A percentile compares a stretch with the other conserved stretches of the same genome.
Conservation (phyloP, 2,329 filamentous ascomycete species). For the Colletotrichum melonis region DNA sequence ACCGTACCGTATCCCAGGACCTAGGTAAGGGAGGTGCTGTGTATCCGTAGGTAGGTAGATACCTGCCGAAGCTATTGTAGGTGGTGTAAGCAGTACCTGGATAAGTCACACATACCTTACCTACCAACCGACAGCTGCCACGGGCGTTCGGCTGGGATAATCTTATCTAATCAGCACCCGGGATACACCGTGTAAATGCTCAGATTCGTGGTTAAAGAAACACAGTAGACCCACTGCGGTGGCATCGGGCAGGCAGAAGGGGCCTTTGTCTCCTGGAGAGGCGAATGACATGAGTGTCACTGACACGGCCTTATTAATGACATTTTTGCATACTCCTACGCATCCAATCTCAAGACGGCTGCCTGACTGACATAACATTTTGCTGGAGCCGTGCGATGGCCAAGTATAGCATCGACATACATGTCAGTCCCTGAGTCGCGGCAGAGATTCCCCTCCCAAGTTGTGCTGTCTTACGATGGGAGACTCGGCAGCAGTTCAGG, state of each 20-base stretch:
- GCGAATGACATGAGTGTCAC: conserved; percentile 1
- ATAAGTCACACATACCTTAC: too few species aligned
- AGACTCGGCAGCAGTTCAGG: conserved; percentile 38
- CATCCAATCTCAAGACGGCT: neutral
- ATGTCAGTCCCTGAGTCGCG: conserved; percentile 18
- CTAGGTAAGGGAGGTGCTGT: neutral
- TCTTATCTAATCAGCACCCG: neutral
- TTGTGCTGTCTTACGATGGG: conserved; percentile 37
- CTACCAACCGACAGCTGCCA: neutral
- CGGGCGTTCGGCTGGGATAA: neutral
- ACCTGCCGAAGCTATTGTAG: too few species aligned
- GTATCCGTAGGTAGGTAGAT: too few species aligned
- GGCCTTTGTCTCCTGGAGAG: neutral
- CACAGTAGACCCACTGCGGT: conserved; percentile 12
- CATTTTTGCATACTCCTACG: neutral
- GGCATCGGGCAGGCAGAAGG: neutral
- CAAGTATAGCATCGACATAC: neutral
- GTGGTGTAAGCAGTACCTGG: too few species aligned
- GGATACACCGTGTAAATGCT: neutral
- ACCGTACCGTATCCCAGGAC: neutral
- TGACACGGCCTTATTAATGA: neutral
- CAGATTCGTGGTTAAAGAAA: neutral
- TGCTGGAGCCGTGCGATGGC: neutral
- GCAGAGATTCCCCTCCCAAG: conserved; percentile 8
- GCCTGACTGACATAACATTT: neutral